Conservation (phyloP, 2,329 filamentous ascomycete genomes). For the Fusarium sp. region DNA sequence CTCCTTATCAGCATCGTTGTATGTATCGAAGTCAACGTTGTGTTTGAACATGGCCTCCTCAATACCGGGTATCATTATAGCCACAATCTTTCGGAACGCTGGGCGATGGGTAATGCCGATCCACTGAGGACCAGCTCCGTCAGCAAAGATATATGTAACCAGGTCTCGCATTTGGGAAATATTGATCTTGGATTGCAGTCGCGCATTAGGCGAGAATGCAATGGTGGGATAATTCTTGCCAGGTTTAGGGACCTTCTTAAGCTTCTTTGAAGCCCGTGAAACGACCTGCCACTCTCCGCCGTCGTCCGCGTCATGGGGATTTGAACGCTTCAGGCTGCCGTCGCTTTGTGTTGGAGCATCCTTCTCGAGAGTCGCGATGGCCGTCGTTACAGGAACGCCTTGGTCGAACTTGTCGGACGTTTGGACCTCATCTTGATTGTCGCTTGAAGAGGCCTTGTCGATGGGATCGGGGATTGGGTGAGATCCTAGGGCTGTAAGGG, state of each 20-base stretch:
- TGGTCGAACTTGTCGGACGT: slow-evolving; percentile 12
- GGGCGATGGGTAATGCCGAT: slow-evolving; percentile 70
- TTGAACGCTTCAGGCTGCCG: slow-evolving; percentile 60
- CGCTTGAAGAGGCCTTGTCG: slow-evolving; percentile 5
- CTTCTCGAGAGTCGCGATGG: slow-evolving; percentile 12
- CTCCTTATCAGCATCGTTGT: slow-evolving; percentile 51
- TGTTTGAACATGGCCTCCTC: slow-evolving; percentile 90
- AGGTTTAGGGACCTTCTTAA: slow-evolving; percentile 68
- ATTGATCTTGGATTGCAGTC: slow-evolving; percentile 70
- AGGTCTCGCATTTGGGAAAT: slow-evolving; percentile 71
- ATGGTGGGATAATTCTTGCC: slow-evolving; percentile 69
- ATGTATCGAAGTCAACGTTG: slow-evolving; percentile 59
- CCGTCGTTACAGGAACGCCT: slow-evolving; percentile 4
- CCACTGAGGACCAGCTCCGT: slow-evolving; percentile 73
- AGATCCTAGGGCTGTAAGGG: slow-evolving; percentile 33
- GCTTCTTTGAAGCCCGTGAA: slow-evolving; percentile 64
- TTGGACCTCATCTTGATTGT: slow-evolving; percentile 14
- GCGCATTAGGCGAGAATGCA: slow-evolving; percentile 65
- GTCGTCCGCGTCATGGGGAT: slow-evolving; percentile 56
- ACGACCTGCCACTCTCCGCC: slow-evolving; percentile 65
- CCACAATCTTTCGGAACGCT: slow-evolving; percentile 80
- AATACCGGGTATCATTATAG: slow-evolving; percentile 90
- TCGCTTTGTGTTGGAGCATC: slow-evolving; percentile 44
- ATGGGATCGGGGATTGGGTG: slow-evolving; percentile 9
- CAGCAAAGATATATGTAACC: slow-evolving; percentile 73